Percentiles rank a stretch among this genome's conserved stretches.
Conservation (phyloP, 352 stramenopile genomes). For the Phytophthora ramorum region DNA sequence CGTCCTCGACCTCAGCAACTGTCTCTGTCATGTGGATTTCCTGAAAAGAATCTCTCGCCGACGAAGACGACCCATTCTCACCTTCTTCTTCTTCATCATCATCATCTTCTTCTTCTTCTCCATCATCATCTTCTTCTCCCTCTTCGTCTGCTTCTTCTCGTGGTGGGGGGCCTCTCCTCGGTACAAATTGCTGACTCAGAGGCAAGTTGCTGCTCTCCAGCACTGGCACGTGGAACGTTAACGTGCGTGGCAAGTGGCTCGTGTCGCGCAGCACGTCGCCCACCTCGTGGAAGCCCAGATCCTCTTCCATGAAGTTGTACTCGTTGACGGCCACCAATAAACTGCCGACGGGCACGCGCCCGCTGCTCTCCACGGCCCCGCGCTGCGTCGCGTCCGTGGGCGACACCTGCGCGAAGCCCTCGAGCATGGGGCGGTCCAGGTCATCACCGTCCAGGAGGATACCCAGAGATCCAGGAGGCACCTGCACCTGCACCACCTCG, state of each 20-base stretch:
- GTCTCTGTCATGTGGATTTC: conserved; percentile 26
- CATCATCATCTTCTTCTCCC: conserved; percentile 13
- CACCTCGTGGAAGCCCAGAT: conserved; percentile 52
- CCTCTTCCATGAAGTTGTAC: conserved; percentile 45
- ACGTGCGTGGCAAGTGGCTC: conserved; percentile 40
- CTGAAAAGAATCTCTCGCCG: conserved; percentile 23
- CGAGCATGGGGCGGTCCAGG: conserved; percentile 50
- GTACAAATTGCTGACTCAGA: conserved; percentile 28
- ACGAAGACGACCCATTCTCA: conserved; percentile 17
- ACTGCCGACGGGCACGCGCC: conserved; percentile 46
- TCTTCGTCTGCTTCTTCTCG: conserved; percentile 13
- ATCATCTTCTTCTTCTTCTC: conserved; percentile 10
- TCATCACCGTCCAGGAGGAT: conserved; percentile 65
- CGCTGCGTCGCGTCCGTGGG: conserved; percentile 21
- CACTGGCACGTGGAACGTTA: conserved; percentile 55
- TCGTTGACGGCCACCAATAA: conserved; percentile 75
- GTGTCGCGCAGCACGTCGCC: conserved; percentile 60
- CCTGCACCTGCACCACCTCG: conserved; percentile 50
- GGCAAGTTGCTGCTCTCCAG: conserved; percentile 21
- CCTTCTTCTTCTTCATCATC: conserved; percentile 14
- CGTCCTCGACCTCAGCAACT: background rate
- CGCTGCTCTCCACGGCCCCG: conserved; percentile 58
- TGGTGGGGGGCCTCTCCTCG: conserved; percentile 22
- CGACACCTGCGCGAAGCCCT: conserved; percentile 52
- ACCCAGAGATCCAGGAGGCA: conserved; percentile 57